Evolutionary conservation across 371 early-diverging fungal genomes (phyloP), one percentile per base, ranked within the genome.

Genomic region (Saksenaea oblongispora): DNA sequence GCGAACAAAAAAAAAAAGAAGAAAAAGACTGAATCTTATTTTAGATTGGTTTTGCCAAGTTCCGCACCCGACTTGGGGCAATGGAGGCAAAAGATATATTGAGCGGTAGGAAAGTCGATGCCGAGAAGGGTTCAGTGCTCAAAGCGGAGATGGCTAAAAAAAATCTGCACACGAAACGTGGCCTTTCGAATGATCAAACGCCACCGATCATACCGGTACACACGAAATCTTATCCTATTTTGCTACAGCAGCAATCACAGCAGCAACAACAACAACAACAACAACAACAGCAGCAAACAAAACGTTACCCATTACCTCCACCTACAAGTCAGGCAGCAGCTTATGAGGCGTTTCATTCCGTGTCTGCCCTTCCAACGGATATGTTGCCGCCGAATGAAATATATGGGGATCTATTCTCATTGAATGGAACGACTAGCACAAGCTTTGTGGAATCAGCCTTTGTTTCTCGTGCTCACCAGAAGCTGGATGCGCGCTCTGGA

Each of bases 121-220:
- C 89, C 15, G 94, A 95, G 62, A 83, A 83, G 27, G 91, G 90
- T 14, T 88, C 86, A 24, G 73, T 91, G 22, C 85, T 97, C 58
- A 95, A 94, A 76, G 94, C 95, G 8, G 95, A 95, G 72, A 89
- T 95, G 88, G 95, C 95, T 27, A 95, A 94, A 72, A 96, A 95
- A 79, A 94, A 95, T 72, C 78, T 95, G 53, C 91, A 90, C 71
- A 89, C 87, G 31, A 89, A 87, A 62, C 79, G 87, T 15, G 67
- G 67, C 9, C 31, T 71, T 44, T 61, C 61, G 34, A 61, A 54
- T n/a, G 61, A 61, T 11, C 61, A 61, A 34, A 22, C 24, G 11
- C 54, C 34, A 26, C 61, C 35, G 28, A 63, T 57, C 44, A 58
- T 66, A 54, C 64, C 71, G 17, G 65, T 56, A 17, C 59, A 61